Percentiles rank a stretch among this genome's conserved stretches.
phyloP scores from a whole-genome alignment of 441 rosid genomes.

The Capsella rubella region DNA sequence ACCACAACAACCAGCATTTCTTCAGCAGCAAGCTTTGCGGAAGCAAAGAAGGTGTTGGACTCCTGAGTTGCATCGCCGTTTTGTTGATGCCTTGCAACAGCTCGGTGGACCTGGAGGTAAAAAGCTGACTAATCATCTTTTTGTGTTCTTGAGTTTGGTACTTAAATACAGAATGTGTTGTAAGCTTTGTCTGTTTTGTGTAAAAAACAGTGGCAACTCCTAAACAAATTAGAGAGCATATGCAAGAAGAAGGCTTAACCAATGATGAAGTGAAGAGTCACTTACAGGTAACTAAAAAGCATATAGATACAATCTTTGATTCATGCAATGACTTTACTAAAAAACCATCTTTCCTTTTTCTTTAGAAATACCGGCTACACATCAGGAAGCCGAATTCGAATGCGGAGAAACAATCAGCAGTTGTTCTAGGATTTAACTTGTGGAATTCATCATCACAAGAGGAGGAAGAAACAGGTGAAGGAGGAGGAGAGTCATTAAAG shows the following conservation, averaged over 20 bases:
- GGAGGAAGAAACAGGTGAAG: slow-evolving; percentile 38
- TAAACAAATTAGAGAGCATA: slow-evolving; percentile 95
- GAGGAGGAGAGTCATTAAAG: slow-evolving; percentile 59
- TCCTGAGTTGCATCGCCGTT: slow-evolving; percentile 85
- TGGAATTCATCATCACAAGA: slow-evolving; percentile 72
- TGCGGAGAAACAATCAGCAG: slow-evolving; percentile 59
- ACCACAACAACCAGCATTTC: slow-evolving; percentile 44
- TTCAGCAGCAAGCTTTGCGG: slow-evolving; percentile 65
- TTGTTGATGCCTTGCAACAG: slow-evolving; percentile 80
- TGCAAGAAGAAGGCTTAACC: slow-evolving; percentile 95
- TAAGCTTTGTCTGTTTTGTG: slow-evolving; percentile 8
- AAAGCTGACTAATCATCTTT: slow-evolving; percentile 9
- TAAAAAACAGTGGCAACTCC: slow-evolving; percentile 84
- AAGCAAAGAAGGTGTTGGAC: slow-evolving; percentile 99
- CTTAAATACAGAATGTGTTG: slow-evolving; percentile 31
- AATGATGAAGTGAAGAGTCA: slow-evolving; percentile 99
- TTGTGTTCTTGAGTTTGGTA: slow-evolving; percentile 18
- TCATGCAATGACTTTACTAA: slow-evolving; percentile 16
- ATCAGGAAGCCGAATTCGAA: slow-evolving; percentile 57
- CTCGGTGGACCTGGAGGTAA: slow-evolving; percentile 96
- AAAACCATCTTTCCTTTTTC: slow-evolving; percentile 9
- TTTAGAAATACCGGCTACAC: slow-evolving; percentile 87
- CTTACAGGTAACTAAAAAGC: slow-evolving; percentile 65
- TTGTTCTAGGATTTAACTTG: slow-evolving; percentile 73
- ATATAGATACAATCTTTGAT: neutral